phyloP scores from a whole-genome alignment of 139 green algal species.

The Tetraselmis chui region DNA sequence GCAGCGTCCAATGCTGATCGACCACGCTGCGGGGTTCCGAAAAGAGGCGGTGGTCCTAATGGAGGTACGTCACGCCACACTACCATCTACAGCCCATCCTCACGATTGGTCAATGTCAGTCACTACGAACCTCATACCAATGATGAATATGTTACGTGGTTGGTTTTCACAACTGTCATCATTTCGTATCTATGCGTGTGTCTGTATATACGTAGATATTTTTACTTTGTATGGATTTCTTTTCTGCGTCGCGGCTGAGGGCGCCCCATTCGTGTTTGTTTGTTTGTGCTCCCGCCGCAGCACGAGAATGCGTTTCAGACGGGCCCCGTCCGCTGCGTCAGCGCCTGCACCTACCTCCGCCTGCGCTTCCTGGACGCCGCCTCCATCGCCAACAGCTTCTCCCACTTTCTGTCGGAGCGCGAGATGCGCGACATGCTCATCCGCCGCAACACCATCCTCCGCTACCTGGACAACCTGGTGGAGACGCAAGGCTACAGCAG shows the following conservation, averaged over 20 bases:
- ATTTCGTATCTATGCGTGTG: too few relatives aligned
- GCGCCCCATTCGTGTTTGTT: constrained; percentile 34
- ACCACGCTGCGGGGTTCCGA: constrained; percentile 75
- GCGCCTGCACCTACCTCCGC: constrained; percentile 64
- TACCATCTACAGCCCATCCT: too few relatives aligned
- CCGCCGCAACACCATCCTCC: constrained; percentile 48
- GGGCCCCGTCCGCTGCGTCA: constrained; percentile 46
- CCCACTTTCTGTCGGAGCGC: constrained; percentile 21
- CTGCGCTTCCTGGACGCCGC: constrained; percentile 60
- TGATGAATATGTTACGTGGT: too few relatives aligned
- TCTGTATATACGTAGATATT: too few relatives aligned
- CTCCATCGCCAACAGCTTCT: constrained; percentile 35
- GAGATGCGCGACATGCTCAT: constrained; percentile 55
- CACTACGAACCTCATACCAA: too few relatives aligned
- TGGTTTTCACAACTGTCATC: too few relatives aligned
- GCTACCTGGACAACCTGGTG: constrained; percentile 69
- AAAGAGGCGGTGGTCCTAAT: constrained; percentile 34
- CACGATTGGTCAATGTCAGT: too few relatives aligned
- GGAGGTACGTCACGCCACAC: too few relatives aligned
- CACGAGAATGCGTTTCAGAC: constrained; percentile 79
- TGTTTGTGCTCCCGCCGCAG: too few relatives aligned
- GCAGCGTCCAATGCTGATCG: constrained; percentile 59
- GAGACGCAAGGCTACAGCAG: constrained; percentile 45
- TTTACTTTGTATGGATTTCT: too few relatives aligned
- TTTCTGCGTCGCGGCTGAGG: too few relatives aligned